phyloP scores from a whole-genome alignment of 305 asterid species.

The Solanum hybrid region DNA sequence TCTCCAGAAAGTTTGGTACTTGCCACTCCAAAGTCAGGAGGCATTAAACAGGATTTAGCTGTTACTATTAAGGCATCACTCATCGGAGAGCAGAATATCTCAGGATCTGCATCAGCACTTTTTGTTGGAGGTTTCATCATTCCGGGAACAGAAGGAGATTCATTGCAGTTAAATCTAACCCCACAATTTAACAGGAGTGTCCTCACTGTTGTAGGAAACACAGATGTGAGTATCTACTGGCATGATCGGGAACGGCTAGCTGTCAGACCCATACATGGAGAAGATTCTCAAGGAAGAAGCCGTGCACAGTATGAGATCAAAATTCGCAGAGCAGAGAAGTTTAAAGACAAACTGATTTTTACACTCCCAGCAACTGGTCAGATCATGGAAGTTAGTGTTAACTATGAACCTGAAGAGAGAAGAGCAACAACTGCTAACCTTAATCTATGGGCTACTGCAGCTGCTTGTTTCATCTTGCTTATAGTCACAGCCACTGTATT shows the following conservation, averaged over 20 bases:
- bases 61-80: conserved; percentile 58
- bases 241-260: conserved; percentile 34
- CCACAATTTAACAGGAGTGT: conserved; percentile 30
- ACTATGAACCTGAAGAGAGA: conserved; percentile 39
- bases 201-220: conserved; percentile 61
- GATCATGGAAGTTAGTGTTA: conserved; percentile 49
- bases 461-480: conserved; percentile 17
- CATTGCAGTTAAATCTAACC: conserved; percentile 47
- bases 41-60: conserved; percentile 23
- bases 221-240: conserved; percentile 56
- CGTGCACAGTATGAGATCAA: conserved; percentile 42
- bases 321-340: conserved; percentile 24
- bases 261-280: conserved; percentile 29
- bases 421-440: conserved; percentile 5
- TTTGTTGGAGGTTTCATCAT: conserved; percentile 68
- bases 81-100: conserved; percentile 34
- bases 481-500: conserved; percentile 15
- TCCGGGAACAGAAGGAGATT: conserved; percentile 40
- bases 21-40: conserved; percentile 24
- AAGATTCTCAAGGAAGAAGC: conserved; percentile 22
- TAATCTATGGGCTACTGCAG: conserved; percentile 17
- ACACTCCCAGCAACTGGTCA: conserved; percentile 74
- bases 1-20: conserved; percentile 55
- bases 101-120: conserved; percentile 71
- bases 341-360: conserved; percentile 49